These are phyloP conservation scores for Ganoderma resinaceum DNA, from an alignment of 1,284 basidiomycete genomes.

Conservation along the genomic window DNA sequence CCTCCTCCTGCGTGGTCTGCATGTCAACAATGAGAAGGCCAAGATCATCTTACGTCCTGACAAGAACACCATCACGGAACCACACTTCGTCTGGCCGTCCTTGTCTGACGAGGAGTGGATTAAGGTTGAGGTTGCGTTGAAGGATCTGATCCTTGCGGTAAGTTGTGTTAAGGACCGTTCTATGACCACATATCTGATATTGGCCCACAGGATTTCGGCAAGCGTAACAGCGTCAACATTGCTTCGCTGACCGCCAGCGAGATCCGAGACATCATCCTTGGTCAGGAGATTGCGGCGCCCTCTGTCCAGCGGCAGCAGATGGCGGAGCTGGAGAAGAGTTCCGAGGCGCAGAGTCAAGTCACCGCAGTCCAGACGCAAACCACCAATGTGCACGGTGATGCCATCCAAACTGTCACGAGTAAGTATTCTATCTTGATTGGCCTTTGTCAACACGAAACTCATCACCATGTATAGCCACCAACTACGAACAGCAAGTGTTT, in stretches of 20 bases:
- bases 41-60: conserved; percentile 95
- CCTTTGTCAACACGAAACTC: conserved; percentile 10
- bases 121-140: conserved; percentile 98
- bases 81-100: conserved; percentile 98
- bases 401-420: conserved; percentile 96
- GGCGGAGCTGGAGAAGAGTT: conserved; percentile 98
- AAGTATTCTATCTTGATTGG: conserved; percentile 40
- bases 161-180: conserved; percentile 32
- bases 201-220: conserved; percentile 86
- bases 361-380: conserved; percentile 98
- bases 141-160: conserved; percentile 89
- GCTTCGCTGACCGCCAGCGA: conserved; percentile 96
- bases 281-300: conserved; percentile 95
- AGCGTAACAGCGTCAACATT: conserved; percentile 98
- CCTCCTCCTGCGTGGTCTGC: conserved; percentile 92
- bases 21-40: conserved; percentile 99
- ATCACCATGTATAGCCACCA: conserved; percentile 68
- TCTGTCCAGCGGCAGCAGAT: conserved; percentile 98
- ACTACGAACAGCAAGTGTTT: conserved; percentile 98
- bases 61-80: conserved; percentile 95
- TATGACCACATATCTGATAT: conserved; percentile 18
- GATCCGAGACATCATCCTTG: conserved; percentile 95
- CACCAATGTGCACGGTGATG: conserved; percentile 97
- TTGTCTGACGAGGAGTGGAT: conserved; percentile 98
- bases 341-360: conserved; percentile 93